These are phyloP conservation scores for Talaromyces sp. DNA, from an alignment of 2,329 filamentous ascomycete species.

Conservation along the genomic window DNA sequence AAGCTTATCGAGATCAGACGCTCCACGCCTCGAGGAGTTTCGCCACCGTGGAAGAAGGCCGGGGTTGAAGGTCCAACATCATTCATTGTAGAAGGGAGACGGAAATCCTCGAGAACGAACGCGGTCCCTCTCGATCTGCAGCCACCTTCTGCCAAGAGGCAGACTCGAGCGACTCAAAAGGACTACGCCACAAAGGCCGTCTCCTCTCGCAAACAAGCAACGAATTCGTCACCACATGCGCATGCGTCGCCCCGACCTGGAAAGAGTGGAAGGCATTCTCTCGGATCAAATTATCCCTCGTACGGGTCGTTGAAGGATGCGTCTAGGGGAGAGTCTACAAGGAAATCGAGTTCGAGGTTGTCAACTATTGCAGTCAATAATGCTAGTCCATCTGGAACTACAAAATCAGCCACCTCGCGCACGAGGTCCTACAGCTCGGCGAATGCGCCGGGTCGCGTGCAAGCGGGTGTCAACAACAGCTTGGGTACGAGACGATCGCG, in stretches of 20 bases:
- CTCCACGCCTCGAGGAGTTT: conserved; percentile 44
- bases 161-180: conserved; percentile 37
- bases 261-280: conserved; percentile 22
- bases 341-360: conserved; percentile 19
- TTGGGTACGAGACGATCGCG: conserved; percentile 20
- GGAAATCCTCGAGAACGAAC: conserved; percentile 55
- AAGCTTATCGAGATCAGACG: conserved; percentile 36
- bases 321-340: conserved; percentile 18
- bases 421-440: conserved; percentile 25
- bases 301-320: conserved; percentile 15
- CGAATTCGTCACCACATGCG: conserved; percentile 24
- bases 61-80: conserved; percentile 81
- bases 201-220: conserved; percentile 19
- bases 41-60: conserved; percentile 90
- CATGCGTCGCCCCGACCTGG: conserved; percentile 23
- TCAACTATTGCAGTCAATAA: conserved; percentile 15
- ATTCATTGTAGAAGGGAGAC: conserved; percentile 60
- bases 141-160: conserved; percentile 42
- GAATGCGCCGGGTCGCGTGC: conserved; percentile 14
- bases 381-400: conserved; percentile 22
- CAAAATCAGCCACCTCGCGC: conserved; percentile 20
- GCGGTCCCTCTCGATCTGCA: conserved; percentile 42
- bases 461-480: conserved; percentile 18
- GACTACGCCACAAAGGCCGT: conserved; percentile 25
- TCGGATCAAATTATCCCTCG: conserved; percentile 21